phyloP scores from a whole-genome alignment of 306 rosid species.

The Sechiopsis laciniata region DNA sequence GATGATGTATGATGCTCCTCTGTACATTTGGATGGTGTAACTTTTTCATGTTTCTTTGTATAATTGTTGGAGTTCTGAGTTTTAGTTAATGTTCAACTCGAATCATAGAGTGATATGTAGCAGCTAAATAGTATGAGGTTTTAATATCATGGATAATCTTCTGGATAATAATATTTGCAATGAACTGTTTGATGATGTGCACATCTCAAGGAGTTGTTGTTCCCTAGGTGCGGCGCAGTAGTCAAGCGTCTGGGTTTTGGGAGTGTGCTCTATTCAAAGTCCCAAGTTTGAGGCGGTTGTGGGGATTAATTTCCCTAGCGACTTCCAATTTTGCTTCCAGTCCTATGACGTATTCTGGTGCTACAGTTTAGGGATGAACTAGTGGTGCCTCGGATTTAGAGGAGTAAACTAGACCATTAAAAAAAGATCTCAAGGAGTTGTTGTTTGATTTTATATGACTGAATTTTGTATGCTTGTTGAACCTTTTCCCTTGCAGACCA shows the following conservation, averaged over 20 bases:
- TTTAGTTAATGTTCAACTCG: not conserved
- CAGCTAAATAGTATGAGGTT: not conserved
- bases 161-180: not conserved
- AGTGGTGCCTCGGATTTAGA: too few species aligned
- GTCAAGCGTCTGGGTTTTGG: too few species aligned
- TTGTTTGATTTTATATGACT: constrained; percentile 3
- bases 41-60: not conserved
- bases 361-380: too few species aligned
- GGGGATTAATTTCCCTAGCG: too few species aligned
- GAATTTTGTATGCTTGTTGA: constrained; percentile 23
- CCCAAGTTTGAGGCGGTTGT: too few species aligned
- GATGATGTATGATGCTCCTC: not conserved
- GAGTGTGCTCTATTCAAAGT: too few species aligned
- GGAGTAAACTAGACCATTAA: too few species aligned
- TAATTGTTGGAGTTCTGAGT: not conserved
- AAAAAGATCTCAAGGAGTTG: not conserved
- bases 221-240: too few species aligned
- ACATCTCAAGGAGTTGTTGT: too few species aligned
- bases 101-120: not conserved
- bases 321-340: too few species aligned
- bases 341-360: too few species aligned
- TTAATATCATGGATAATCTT: not conserved
- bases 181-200: constrained; percentile 7
- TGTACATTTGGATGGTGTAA: constrained; percentile 3
- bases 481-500: constrained; percentile 44